Base-by-base conservation (phyloP, 257 asterid genomes). In the Rhazya stricta region DNA sequence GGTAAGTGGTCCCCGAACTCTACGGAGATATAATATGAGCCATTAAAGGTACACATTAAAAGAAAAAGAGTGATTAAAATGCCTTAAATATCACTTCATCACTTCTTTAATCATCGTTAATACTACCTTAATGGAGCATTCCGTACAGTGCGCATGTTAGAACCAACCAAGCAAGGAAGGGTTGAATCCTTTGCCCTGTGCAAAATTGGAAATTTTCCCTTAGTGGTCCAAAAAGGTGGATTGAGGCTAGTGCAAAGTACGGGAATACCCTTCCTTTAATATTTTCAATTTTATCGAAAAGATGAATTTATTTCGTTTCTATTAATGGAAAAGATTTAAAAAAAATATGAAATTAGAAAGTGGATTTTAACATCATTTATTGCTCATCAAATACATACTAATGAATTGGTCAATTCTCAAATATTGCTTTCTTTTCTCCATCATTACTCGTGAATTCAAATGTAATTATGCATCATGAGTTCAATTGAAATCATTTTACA, bases 381-480 rank as follows among this genome's bases (percentile, higher is more conserved):
- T 51, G 19, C 16, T 29, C 68, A 73, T 73, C 25, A 27, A 57
- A 7, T 73, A 9, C 58, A 58, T 73, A n/a, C n/a, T 41, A n/a
- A 57, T 73, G 56, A 37, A 58, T 57, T 73, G 43, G 57, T 73
- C 57, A 58, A 73, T 46, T 69, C 27, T 13, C 50, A 51, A n/a
- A 51, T 27, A 51, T 51, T 51, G 58, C 58, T 51, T 51, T 51
- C 58, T 51, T 51, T 9, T 8, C 37, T 21, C 50, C 36, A 62
- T 74, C 29, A 74, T 74, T 43, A 34, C 77, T 32, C 78, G 78
- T 74, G 78, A 62, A 45, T 30, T 74, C 27, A n/a, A n/a, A 18
- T 23, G 32, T 56, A 53, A 54, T 72, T 54, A 72, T 34, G 18
- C 69, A 60, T 43, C 77, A 58, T 58, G 19, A 54, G 43, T 37